Evolutionary conservation across 495 filamentous ascomycete species (phyloP).

Genomic region (Penicillium tannophilum): DNA sequence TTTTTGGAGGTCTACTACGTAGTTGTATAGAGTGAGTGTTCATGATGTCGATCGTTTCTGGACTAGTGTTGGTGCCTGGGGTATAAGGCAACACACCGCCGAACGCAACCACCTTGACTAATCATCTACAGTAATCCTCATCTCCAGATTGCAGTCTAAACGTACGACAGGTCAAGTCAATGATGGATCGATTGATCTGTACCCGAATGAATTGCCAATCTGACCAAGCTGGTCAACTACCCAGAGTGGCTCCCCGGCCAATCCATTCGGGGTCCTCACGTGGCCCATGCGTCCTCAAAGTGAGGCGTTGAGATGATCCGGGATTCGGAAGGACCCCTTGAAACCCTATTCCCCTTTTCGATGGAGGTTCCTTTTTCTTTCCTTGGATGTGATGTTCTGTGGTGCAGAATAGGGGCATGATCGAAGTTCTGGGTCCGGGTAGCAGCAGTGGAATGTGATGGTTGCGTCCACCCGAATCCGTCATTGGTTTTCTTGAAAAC

Average conservation of each 20-base stretch:
- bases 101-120: conserved; percentile 1
- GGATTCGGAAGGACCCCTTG: conserved; percentile 6
- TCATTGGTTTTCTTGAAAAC: conserved; percentile 26
- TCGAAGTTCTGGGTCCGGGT: conserved; percentile 21
- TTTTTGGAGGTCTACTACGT: neutral
- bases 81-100: neutral
- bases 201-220: conserved; percentile 4
- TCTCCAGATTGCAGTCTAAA: no score
- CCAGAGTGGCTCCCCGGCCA: conserved; percentile 24
- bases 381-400: neutral
- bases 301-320: conserved; percentile 19
- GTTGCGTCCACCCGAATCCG: conserved; percentile 34
- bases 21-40: neutral
- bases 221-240: conserved; percentile 1
- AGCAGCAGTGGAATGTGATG: conserved; percentile 32
- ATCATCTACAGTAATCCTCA: neutral
- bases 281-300: conserved; percentile 28
- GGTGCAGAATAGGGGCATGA: conserved; percentile 8
- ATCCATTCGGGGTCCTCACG: conserved; percentile 19
- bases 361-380: neutral
- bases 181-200: neutral
- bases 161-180: neutral
- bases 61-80: neutral
- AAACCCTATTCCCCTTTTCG: conserved; percentile 4
- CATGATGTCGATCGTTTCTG: neutral